A percentile compares a stretch with the other conserved stretches of the same genome.
Conservation (phyloP, 345 rosid species). For the Aethionema arabicum region DNA sequence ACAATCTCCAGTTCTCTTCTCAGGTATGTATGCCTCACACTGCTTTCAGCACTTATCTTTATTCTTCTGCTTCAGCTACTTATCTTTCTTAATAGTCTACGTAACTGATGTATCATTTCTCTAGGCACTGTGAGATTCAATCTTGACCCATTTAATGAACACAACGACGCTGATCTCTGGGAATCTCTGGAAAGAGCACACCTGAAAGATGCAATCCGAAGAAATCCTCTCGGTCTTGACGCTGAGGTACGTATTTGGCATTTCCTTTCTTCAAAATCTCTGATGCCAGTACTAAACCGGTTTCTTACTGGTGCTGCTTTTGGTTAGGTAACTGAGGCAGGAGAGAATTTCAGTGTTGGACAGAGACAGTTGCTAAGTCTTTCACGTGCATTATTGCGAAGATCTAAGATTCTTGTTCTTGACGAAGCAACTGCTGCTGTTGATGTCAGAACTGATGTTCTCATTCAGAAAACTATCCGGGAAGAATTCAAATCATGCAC, state of each 20-base stretch:
- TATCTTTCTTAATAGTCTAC: neutral
- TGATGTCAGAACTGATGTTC: constrained; percentile 97
- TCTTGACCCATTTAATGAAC: constrained; percentile 96
- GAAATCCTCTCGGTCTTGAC: constrained; percentile 80
- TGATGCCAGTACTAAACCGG: constrained; percentile 11
- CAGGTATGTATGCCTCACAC: constrained; percentile 58
- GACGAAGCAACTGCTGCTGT: constrained; percentile 99
- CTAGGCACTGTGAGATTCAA: constrained; percentile 92
- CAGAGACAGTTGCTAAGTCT: constrained; percentile 97
- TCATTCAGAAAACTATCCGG: constrained; percentile 95
- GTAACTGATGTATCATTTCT: constrained; percentile 15
- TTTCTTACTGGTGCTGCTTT: neutral
- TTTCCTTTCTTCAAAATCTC: constrained; percentile 12
- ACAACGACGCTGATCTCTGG: constrained; percentile 98
- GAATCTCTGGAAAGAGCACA: constrained; percentile 98
- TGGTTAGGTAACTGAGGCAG: constrained; percentile 81
- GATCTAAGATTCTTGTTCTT: constrained; percentile 96
- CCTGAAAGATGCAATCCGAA: constrained; percentile 82
- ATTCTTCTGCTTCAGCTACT: neutral
- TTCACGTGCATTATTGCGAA: constrained; percentile 90
- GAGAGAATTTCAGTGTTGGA: constrained; percentile 98
- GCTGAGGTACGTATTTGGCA: constrained; percentile 62
- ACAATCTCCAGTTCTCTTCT: constrained; percentile 97
- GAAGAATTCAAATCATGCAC: constrained; percentile 97
- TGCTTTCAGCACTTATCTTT: constrained; percentile 4